Percentiles rank a stretch among this genome's conserved stretches.
Conservation (phyloP, 257 asterid genomes). For the Nicotiana undulata region DNA sequence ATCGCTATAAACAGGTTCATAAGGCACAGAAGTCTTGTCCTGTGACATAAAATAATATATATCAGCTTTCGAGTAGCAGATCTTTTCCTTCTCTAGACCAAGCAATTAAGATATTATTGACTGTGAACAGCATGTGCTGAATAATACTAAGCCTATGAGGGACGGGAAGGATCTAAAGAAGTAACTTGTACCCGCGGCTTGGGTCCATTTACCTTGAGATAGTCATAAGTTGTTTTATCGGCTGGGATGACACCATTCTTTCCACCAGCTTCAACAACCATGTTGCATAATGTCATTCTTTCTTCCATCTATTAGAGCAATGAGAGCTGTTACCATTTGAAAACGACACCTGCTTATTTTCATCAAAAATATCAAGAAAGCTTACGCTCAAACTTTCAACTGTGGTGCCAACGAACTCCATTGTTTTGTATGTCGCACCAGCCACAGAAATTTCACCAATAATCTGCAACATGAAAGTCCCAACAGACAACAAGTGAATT, state of each 20-base stretch:
- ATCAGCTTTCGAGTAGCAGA: neutral
- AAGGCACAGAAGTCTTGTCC: constrained; percentile 82
- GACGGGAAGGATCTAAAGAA: neutral
- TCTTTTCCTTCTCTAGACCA: neutral
- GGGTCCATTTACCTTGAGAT: constrained; percentile 54
- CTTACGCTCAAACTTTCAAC: constrained; percentile 89
- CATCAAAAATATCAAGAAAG: neutral
- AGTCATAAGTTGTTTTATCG: constrained; percentile 72
- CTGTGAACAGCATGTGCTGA: too few relatives aligned
- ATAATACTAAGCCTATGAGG: too few relatives aligned
- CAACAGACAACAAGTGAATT: neutral
- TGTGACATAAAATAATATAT: constrained; percentile 18
- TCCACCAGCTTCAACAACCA: constrained; percentile 75
- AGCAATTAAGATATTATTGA: too few relatives aligned
- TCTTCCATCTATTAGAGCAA: constrained; percentile 72
- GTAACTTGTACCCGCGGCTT: neutral
- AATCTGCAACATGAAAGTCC: constrained; percentile 40
- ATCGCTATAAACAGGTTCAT: constrained; percentile 80
- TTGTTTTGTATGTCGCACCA: constrained; percentile 97
- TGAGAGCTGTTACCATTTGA: neutral
- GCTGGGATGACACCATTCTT: constrained; percentile 52
- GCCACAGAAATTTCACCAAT: constrained; percentile 97
- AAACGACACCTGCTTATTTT: neutral
- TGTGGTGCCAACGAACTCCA: constrained; percentile 90
- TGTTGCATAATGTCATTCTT: constrained; percentile 96